A percentile compares a stretch with the other conserved stretches of the same genome.
Evolutionary conservation across 1,284 basidiomycete species (phyloP).

Genomic region (Tilletia horrida): DNA sequence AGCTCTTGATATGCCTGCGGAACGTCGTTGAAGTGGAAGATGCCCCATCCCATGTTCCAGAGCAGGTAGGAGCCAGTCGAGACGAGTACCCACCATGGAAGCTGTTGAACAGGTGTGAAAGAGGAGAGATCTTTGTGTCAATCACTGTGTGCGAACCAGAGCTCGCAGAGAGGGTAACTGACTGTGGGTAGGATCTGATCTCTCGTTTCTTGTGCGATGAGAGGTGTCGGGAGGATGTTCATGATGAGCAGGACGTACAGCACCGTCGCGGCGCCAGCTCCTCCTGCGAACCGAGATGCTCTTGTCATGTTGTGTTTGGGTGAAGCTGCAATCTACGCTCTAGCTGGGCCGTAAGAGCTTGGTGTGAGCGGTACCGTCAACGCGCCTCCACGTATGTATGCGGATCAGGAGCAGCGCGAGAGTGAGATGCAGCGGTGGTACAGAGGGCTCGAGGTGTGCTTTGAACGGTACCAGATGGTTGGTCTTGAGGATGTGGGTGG

Average conservation of each 20-base stretch:
- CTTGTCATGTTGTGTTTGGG: background rate
- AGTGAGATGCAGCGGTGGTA: too few relatives aligned
- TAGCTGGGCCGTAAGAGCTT: too few relatives aligned
- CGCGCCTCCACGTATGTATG: background rate
- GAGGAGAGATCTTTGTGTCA: too few relatives aligned
- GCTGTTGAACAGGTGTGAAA: conserved; percentile 18
- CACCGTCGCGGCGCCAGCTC: conserved; percentile 11
- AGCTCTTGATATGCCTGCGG: conserved; percentile 36
- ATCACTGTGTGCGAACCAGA: too few relatives aligned
- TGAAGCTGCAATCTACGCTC: too few relatives aligned
- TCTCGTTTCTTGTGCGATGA: conserved; percentile 18
- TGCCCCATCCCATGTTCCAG: conserved; percentile 34
- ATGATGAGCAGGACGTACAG: conserved; percentile 31
- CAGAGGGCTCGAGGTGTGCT: too few relatives aligned
- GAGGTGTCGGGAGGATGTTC: conserved; percentile 27
- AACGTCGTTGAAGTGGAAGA: conserved; percentile 36
- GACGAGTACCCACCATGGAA: conserved; percentile 41
- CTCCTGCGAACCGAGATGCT: conserved; percentile 5
- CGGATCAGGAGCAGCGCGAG: too few relatives aligned
- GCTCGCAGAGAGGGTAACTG: conserved; percentile 17
- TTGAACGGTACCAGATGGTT: too few relatives aligned
- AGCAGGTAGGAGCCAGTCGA: conserved; percentile 33
- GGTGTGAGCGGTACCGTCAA: background rate
- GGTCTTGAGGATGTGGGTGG: too few relatives aligned
- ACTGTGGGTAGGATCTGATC: conserved; percentile 29